Base-by-base conservation (phyloP, 306 rosid species). In the Vigna unguiculata region DNA sequence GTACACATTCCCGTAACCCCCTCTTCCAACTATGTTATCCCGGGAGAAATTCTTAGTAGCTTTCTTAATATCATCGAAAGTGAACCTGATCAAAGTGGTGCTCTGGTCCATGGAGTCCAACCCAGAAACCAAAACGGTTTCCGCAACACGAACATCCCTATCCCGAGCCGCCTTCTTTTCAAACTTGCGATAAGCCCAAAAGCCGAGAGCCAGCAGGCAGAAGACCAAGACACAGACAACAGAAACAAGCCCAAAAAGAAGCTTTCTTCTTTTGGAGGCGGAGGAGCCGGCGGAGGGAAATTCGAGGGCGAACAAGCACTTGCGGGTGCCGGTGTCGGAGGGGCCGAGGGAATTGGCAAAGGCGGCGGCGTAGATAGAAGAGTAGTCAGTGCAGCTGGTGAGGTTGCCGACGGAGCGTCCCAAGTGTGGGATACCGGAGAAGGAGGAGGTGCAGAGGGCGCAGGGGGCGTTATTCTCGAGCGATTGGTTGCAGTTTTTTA, bases 1-100 rank as follows among this genome's bases (percentile, higher is more conserved):
- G 40, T 92, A 95, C 70, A 95, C 99, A 86, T 95, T 95, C 12
- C 99, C 99, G 76, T 90, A 95, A 10, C 99, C 99, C 15, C 99
- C 99, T 78, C 86, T 88, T 32, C 99, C 98, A 38, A 95, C 79
- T 28, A 95, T 87, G 69, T 76, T 65, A 6, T 90, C 97, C 79
- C 92, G 87, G 0, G 91, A 75, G 70, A 95, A 95, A 76, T 85
- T 87, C 86, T 83, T 86, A 0, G 99, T 95, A 0, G 97, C 93
- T 59, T 87, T 83, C 84, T 83, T 89, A 43, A 95, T 79, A 53
- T 90, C 97, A 0, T 95, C 99, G 25, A 90, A 86, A 0, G 84
- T 62, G 57, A 87, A 95, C 69, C 84, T 92, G 14, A 88, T 79
- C 85, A 95, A 63, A 69, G 86, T 90, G 3, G 97, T 87, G 51